phyloP scores from a whole-genome alignment of 2,329 filamentous ascomycete genomes.

The Penicillium brasilianum region DNA sequence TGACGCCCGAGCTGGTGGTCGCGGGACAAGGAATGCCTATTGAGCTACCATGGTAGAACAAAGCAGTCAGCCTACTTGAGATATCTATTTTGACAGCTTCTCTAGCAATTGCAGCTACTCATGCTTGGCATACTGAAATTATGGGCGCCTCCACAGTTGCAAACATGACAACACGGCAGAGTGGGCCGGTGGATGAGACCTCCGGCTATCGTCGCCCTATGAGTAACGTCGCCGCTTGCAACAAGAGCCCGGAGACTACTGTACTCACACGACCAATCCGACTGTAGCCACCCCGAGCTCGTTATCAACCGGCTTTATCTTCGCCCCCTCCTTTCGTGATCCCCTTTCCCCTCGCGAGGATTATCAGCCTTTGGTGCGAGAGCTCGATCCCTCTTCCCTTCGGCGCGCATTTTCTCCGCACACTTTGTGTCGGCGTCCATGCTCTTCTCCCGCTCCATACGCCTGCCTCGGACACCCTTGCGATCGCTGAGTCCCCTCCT shows the following conservation, averaged over 20 bases:
- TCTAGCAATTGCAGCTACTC: too few relatives aligned
- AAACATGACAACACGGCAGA: conserved; percentile 21
- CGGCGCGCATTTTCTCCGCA: not conserved
- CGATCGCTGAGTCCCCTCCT: conserved; percentile 35
- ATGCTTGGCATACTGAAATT: not conserved
- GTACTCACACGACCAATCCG: conserved; percentile 22
- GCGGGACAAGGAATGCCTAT: too few relatives aligned
- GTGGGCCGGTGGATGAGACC: conserved; percentile 17
- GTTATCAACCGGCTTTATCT: conserved; percentile 26
- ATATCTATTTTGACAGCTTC: too few relatives aligned
- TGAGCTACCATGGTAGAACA: too few relatives aligned
- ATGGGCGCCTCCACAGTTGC: conserved; percentile 9
- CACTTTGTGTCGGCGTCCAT: conserved; percentile 32
- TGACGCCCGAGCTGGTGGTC: too few relatives aligned
- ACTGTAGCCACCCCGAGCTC: conserved; percentile 18
- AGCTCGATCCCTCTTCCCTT: not conserved
- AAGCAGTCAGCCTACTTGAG: too few relatives aligned
- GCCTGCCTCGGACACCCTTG: conserved; percentile 38
- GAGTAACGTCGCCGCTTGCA: conserved; percentile 6
- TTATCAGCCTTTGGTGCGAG: not conserved
- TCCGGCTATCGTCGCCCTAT: conserved; percentile 16
- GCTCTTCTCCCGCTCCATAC: conserved; percentile 42
- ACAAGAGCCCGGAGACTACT: conserved; percentile 14
- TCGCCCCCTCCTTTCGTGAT: conserved; percentile 2
- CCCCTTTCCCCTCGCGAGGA: not conserved